Percentiles rank a stretch among this genome's conserved stretches.
Evolutionary conservation across 1,284 basidiomycete genomes (phyloP).

Genomic region (Chiua sp.): DNA sequence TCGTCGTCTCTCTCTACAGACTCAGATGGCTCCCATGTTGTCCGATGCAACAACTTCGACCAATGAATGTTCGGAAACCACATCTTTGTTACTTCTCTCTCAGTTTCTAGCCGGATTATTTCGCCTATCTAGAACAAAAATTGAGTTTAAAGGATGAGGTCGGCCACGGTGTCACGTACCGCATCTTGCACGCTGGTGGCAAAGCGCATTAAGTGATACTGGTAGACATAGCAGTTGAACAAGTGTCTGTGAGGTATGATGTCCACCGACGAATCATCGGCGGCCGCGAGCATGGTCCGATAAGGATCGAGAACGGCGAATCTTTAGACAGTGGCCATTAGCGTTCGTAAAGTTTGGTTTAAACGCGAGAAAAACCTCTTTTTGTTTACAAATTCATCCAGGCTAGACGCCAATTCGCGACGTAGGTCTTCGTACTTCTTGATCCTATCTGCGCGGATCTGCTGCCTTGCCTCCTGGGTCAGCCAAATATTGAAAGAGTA

Average conservation of each 20-base stretch:
- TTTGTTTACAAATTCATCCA: conserved; percentile 56
- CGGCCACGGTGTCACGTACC: conserved; percentile 42
- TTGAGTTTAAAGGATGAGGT: conserved; percentile 25
- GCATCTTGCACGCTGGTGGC: conserved; percentile 49
- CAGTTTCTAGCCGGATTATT: conserved; percentile 62
- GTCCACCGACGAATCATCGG: conserved; percentile 40
- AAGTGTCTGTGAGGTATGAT: conserved; percentile 66
- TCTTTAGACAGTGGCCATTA: conserved; percentile 40
- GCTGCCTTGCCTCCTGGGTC: conserved; percentile 32
- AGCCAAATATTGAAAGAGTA: conserved; percentile 48
- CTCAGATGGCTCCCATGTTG: conserved; percentile 54
- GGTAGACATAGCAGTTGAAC: conserved; percentile 76
- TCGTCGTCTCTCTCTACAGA: conserved; percentile 53
- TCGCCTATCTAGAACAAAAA: conserved; percentile 50
- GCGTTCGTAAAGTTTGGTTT: not conserved
- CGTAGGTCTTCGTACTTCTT: conserved; percentile 45
- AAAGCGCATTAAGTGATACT: conserved; percentile 70
- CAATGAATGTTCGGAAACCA: conserved; percentile 71
- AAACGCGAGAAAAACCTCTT: conserved; percentile 49
- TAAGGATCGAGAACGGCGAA: conserved; percentile 76
- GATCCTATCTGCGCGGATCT: conserved; percentile 42
- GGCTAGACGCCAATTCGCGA: conserved; percentile 42
- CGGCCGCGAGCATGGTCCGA: conserved; percentile 60
- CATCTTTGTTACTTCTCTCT: conserved; percentile 53
- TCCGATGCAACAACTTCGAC: conserved; percentile 46